Percentiles rank a stretch among this genome's conserved stretches.
These are phyloP conservation scores for Polytrichum formosum DNA, from an alignment of 225 moss, liverwort and hornwort genomes.

Conservation along the genomic window DNA sequence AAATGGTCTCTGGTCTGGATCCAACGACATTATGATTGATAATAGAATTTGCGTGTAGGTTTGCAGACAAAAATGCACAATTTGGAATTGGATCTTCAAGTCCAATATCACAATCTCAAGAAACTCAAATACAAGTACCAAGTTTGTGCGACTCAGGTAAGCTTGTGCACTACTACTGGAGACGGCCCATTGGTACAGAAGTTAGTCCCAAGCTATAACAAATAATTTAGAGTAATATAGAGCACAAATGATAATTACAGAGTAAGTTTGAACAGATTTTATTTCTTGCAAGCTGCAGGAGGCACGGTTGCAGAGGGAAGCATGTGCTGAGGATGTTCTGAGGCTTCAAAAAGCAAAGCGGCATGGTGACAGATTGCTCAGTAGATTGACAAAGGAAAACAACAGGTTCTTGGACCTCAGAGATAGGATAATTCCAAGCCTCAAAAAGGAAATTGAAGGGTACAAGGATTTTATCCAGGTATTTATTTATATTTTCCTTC, in stretches of 20 bases:
- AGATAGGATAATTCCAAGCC: slow-evolving; percentile 16
- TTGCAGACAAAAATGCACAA: slow-evolving; percentile 23
- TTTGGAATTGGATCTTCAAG: slow-evolving; percentile 23
- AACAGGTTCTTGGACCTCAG: slow-evolving; percentile 19
- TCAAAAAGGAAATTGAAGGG: slow-evolving; percentile 4
- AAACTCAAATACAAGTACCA: slow-evolving; percentile 34
- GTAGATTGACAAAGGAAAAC: slow-evolving; percentile 17
- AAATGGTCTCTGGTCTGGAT: background rate
- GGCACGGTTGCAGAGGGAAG: slow-evolving; percentile 25
- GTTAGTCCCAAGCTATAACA: no score
- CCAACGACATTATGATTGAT: background rate
- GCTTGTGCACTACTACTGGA: background rate
- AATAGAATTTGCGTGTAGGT: slow-evolving; percentile 17
- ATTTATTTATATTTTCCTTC: background rate
- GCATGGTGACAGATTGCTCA: slow-evolving; percentile 17
- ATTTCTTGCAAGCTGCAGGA: slow-evolving; percentile 21
- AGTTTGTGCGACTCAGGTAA: slow-evolving; percentile 41
- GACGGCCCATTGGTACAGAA: no score
- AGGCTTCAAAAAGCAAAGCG: slow-evolving; percentile 38
- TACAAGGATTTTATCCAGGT: slow-evolving; percentile 18
- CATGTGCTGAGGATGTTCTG: slow-evolving; percentile 23
- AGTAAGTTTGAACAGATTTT: no score
- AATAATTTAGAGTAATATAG: no score
- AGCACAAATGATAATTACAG: no score
- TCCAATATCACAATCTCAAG: slow-evolving; percentile 27